phyloP scores from a whole-genome alignment of 768 basidiomycete species.

The Mrakia gelida region DNA sequence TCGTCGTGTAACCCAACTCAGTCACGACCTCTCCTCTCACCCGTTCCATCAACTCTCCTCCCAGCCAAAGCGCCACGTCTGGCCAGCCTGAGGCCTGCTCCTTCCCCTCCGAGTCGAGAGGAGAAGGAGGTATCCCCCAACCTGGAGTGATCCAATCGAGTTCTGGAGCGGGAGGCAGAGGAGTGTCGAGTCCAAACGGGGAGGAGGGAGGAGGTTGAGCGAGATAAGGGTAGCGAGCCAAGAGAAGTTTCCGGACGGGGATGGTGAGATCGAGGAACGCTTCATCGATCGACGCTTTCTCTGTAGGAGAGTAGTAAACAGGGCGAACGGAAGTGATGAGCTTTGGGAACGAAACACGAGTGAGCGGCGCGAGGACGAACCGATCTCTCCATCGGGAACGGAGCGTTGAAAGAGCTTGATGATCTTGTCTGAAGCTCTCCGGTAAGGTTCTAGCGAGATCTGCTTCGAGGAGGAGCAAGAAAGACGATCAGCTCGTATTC shows the following conservation, averaged over 20 bases:
- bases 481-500: not conserved
- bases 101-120: conserved; percentile 32
- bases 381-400: conserved; percentile 74
- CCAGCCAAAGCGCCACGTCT: conserved; percentile 83
- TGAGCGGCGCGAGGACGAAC: conserved; percentile 47
- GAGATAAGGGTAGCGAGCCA: conserved; percentile 73
- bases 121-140: conserved; percentile 19
- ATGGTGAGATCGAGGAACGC: conserved; percentile 89
- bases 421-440: conserved; percentile 84
- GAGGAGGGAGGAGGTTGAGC: conserved; percentile 64
- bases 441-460: conserved; percentile 90
- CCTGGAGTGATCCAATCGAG: conserved; percentile 39
- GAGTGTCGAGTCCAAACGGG: conserved; percentile 58
- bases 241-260: conserved; percentile 66
- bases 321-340: not conserved
- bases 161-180: conserved; percentile 49
- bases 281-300: conserved; percentile 98
- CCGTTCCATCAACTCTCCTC: conserved; percentile 76
- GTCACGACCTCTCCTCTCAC: conserved; percentile 63
- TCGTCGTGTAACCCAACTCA: conserved; percentile 88
- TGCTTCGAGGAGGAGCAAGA: conserved; percentile 39
- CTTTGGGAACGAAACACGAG: too few relatives aligned
- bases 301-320: conserved; percentile 48
- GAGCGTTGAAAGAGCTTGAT: conserved; percentile 73
- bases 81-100: conserved; percentile 58